Evolutionary conservation across 2,329 filamentous ascomycete species (phyloP), one percentile per base, ranked within the genome.

Genomic region (Diaporthe humulicola): DNA sequence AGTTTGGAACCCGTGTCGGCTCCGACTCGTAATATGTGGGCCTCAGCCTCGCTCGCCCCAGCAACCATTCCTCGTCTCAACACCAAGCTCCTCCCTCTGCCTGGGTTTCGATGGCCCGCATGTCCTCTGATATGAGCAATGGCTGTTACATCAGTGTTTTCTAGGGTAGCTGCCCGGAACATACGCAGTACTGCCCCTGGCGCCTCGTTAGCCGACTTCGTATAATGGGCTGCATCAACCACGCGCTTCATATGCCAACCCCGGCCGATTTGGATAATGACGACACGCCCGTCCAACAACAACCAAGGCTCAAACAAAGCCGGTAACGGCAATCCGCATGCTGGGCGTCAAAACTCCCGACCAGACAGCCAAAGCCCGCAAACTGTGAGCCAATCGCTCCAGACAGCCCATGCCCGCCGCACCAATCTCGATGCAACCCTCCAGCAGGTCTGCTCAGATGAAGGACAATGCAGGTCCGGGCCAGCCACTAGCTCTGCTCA

Each of bases 21-120:
- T 64, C 70, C 70, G 70, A 64, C 70, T 72, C 70, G 57, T 64
- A 54, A 54, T 12, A 38, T 64, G 70, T 72, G 70, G 70, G 50
- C 45, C 70, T 72, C 70, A 72, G 70, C 70, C 70, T 64, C 48
- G 70, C 38, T 50, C 12, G 48, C 45, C 54, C 57, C 50, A 33
- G 45, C 61, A 38, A 54, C 48, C 38, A 14, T 25, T 67, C 22
- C 64, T 69, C 64, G 48, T 69, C 45, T 42, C 57, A 64, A 72
- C 56, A 50, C 28, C 33, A 64, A 61, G 28, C 61, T 17, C 19
- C 17, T 19, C 14, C 48, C 25, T 28, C 52, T 28, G n/a, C 33
- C 33, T n/a, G 14, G 10, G 19, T 15, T 22, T 8, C 36, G 30
- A 50, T 54, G 33, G 64, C n/a, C 64, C 14, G 38, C 30, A 52